Evolutionary conservation across 148 eudicot genomes (phyloP).

Genomic region (Spergularia bocconei): DNA sequence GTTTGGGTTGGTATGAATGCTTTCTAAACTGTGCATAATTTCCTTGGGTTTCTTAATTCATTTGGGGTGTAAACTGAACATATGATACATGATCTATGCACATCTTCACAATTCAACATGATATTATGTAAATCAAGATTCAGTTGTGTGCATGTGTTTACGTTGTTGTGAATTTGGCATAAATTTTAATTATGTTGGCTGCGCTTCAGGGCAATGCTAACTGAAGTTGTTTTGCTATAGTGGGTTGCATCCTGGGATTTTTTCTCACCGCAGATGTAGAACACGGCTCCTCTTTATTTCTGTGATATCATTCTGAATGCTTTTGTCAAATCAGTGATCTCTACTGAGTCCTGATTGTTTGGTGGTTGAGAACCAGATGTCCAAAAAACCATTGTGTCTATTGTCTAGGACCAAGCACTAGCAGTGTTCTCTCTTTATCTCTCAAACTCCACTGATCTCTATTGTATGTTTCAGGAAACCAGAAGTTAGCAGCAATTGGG

Average conservation of each 20-base stretch:
- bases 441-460: not conserved
- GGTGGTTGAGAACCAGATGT: too few species aligned
- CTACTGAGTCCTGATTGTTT: too few species aligned
- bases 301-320: not conserved
- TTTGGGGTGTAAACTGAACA: not conserved
- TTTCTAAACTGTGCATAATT: not conserved
- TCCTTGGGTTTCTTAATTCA: not conserved
- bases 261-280: not conserved
- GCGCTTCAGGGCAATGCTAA: too few species aligned
- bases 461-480: constrained; percentile 49
- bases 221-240: not conserved
- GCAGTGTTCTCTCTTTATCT: not conserved
- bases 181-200: too few species aligned
- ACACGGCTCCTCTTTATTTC: not conserved
- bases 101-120: too few species aligned
- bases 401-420: too few species aligned
- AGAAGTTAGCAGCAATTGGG: constrained; percentile 83
- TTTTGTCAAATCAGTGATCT: not conserved
- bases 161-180: too few species aligned
- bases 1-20: constrained; percentile 89
- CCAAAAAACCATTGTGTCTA: too few species aligned
- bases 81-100: not conserved
- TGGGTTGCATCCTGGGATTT: not conserved
- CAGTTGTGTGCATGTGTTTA: too few species aligned
- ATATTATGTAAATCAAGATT: too few species aligned